Percentiles rank a stretch among this genome's conserved stretches.
Evolutionary conservation across 495 filamentous ascomycete genomes (phyloP).

Genomic region (Trichoderma asperelloides): DNA sequence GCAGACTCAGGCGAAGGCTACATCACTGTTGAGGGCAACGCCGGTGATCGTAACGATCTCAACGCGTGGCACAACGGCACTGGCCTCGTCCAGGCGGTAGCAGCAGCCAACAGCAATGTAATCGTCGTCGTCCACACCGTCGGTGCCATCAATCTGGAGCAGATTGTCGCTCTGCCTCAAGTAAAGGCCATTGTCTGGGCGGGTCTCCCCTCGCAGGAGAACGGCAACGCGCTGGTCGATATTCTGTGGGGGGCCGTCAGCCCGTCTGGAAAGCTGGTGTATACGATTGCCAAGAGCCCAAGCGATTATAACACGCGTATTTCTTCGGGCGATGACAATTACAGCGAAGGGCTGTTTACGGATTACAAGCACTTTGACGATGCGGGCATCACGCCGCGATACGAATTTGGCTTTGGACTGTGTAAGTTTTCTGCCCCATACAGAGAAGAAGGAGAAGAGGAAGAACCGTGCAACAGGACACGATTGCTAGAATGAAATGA

Average conservation of each 20-base stretch:
- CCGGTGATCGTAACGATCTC: slow-evolving; percentile 55
- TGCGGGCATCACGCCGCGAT: slow-evolving; percentile 45
- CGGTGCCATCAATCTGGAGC: slow-evolving; percentile 76
- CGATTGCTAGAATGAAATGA: neutral
- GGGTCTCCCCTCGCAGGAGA: slow-evolving; percentile 86
- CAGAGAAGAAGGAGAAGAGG: neutral
- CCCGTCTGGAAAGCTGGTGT: slow-evolving; percentile 80
- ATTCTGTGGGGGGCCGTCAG: slow-evolving; percentile 76
- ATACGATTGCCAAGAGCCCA: slow-evolving; percentile 74
- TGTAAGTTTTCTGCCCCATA: slow-evolving; percentile 36
- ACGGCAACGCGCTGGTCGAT: slow-evolving; percentile 75
- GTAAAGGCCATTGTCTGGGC: slow-evolving; percentile 81
- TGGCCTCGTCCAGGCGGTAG: slow-evolving; percentile 58
- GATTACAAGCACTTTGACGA: slow-evolving; percentile 87
- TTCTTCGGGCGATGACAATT: slow-evolving; percentile 50
- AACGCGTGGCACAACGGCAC: slow-evolving; percentile 71
- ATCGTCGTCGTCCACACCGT: slow-evolving; percentile 94
- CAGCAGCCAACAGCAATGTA: slow-evolving; percentile 50
- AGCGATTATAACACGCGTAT: slow-evolving; percentile 67
- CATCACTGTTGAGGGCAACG: slow-evolving; percentile 51
- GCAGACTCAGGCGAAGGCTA: slow-evolving; percentile 59
- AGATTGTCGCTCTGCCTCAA: slow-evolving; percentile 64
- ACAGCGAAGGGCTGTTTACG: slow-evolving; percentile 65
- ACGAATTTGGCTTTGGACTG: slow-evolving; percentile 53
- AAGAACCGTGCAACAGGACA: too few relatives aligned